Conservation (phyloP, 2,329 filamentous ascomycete genomes). For the Calonectria hongkongensis region DNA sequence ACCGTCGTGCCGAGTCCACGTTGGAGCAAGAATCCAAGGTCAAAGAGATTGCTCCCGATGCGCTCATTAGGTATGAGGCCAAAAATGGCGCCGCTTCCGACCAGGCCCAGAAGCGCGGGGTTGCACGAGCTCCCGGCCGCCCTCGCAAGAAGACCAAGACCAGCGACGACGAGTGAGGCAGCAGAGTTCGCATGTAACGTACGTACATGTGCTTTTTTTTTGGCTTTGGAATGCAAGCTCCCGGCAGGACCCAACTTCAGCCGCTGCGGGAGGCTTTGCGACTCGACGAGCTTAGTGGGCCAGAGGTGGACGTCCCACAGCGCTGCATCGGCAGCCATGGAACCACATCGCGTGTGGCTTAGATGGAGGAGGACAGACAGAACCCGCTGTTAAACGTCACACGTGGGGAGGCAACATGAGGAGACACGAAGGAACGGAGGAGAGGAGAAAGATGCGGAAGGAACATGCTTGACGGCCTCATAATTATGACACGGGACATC, state of each 20-base stretch:
- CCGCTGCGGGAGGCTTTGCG: conserved; percentile 8
- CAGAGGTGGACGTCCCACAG: conserved; percentile 9
- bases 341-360: conserved; percentile 8
- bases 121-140: conserved; percentile 48
- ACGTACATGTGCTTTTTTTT: neutral
- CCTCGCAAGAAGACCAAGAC: conserved; percentile 51
- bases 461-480: conserved; percentile 21
- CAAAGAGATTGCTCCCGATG: conserved; percentile 49
- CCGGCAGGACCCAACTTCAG: neutral
- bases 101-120: conserved; percentile 49
- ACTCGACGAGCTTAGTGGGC: conserved; percentile 15
- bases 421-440: neutral
- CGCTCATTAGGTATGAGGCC: conserved; percentile 52
- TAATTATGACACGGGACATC: conserved; percentile 21
- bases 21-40: conserved; percentile 52
- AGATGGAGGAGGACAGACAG: neutral
- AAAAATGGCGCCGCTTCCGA: conserved; percentile 42
- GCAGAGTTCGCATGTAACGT: too few species aligned
- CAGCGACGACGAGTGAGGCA: conserved; percentile 5
- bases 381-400: conserved; percentile 1
- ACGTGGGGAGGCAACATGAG: conserved; percentile 14
- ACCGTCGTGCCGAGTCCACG: conserved; percentile 49
- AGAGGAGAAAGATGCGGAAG: neutral
- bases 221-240: neutral
- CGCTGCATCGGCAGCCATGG: conserved; percentile 13